Percentiles rank a stretch among this genome's conserved stretches.
phyloP scores from a whole-genome alignment of 2,329 filamentous ascomycete species.

The Venturia oleaginea region DNA sequence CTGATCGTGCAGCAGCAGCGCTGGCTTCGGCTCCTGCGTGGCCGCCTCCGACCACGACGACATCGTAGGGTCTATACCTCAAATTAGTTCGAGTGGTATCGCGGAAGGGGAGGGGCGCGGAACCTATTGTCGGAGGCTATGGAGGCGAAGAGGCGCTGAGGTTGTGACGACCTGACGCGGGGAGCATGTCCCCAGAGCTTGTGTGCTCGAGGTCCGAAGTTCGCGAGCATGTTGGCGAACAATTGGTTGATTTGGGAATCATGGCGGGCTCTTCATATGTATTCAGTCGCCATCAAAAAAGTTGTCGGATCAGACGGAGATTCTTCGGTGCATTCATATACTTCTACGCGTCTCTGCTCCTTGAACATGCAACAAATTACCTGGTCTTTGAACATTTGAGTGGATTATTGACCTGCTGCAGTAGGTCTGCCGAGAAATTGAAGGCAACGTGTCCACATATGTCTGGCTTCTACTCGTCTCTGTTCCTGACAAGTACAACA shows the following conservation, averaged over 20 bases:
- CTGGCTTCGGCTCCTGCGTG: slow-evolving; percentile 94
- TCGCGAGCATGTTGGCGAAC: slow-evolving; percentile 3
- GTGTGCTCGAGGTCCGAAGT: slow-evolving; percentile 11
- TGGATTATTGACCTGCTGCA: too few species aligned
- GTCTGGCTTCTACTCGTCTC: too few species aligned
- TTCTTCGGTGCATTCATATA: background rate
- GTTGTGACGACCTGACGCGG: slow-evolving; percentile 32
- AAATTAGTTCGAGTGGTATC: background rate
- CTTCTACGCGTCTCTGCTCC: too few species aligned
- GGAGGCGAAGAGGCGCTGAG: slow-evolving; percentile 35
- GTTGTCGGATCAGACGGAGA: background rate
- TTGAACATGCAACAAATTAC: too few species aligned
- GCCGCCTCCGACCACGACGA: slow-evolving; percentile 89
- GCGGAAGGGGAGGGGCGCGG: background rate
- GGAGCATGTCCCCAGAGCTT: slow-evolving; percentile 41
- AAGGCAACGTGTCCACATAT: too few species aligned
- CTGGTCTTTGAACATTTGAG: too few species aligned
- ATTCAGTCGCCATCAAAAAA: background rate
- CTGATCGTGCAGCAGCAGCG: slow-evolving; percentile 78
- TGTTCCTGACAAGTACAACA: too few species aligned
- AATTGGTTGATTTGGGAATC: background rate
- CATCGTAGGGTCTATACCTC: slow-evolving; percentile 63
- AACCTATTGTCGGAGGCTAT: slow-evolving; percentile 31
- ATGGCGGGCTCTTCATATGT: background rate
- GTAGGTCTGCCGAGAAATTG: too few species aligned